Base-by-base conservation (phyloP, 495 filamentous ascomycete genomes). In the Lepidopterella palustris region DNA sequence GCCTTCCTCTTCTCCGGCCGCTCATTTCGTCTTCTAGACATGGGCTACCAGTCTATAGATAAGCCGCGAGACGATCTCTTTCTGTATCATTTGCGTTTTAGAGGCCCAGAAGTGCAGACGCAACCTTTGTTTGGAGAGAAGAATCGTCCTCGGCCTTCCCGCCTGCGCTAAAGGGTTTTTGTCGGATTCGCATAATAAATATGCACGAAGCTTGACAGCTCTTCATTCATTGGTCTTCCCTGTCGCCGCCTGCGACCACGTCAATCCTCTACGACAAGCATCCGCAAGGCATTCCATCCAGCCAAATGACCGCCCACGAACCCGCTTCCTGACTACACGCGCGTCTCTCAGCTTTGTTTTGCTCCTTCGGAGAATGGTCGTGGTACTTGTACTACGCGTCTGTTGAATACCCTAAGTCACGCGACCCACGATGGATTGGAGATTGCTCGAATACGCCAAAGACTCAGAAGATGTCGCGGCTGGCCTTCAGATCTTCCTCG, bases 401-500 rank as follows among this genome's bases (percentile, higher is more conserved):
- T 55, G 45, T 45, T 57, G 52, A 60, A 53, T 29, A 47, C 28
- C 13, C 42, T 8, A 57, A 58, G 53, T 66, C 63, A 62, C 59
- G 51, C 58, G 49, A 55, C 50, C 52, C 55, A 59, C 57, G 18
- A 79, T 80, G 76, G 75, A 73, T 55, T 68, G 65, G 59, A 58
- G 52, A 45, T 72, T 84, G 67, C 69, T 78, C 59, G 68, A 71
- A 27, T 72, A 77, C 61, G 80, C 78, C 65, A 72, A 78, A 61
- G 72, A 74, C 47, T 78, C 78, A 52, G 76, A 82, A 60, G 79
- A 81, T 51, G 75, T 79, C 53, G 81, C 81, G 23, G 71, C 77
- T 45, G 79, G 76, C 57, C 75, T 86, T 53, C 69, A 71, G 47
- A 59, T 69, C 15, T 85, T 85, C 66, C 71, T 77, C 32, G 71